These are phyloP conservation scores for Sherardia arvensis DNA, from an alignment of 257 asterid species.

Conservation along the genomic window DNA sequence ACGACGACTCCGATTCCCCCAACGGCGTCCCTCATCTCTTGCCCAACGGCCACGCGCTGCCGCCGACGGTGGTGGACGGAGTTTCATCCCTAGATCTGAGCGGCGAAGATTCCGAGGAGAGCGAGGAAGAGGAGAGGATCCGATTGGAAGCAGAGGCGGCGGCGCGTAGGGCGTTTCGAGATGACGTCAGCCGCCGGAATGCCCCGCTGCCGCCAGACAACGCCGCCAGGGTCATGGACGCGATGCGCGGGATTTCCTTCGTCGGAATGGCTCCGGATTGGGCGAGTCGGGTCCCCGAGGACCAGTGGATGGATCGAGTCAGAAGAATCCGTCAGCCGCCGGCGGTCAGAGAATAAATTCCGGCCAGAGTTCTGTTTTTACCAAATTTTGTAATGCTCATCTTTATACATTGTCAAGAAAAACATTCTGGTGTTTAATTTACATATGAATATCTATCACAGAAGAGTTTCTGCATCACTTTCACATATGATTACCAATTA, in stretches of 20 bases:
- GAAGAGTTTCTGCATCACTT: not conserved
- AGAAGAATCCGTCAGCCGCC: constrained; percentile 32
- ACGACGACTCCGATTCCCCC: constrained; percentile 21
- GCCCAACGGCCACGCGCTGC: constrained; percentile 44
- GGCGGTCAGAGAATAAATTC: constrained; percentile 5
- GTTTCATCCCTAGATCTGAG: constrained; percentile 52
- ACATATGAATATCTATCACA: not conserved
- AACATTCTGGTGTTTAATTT: not conserved
- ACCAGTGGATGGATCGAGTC: constrained; percentile 56
- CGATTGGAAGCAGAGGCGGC: constrained; percentile 38
- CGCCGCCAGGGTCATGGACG: constrained; percentile 65
- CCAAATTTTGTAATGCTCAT: not conserved
- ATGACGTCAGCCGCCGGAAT: constrained; percentile 69
- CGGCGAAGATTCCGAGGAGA: constrained; percentile 18
- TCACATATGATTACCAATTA: too few species aligned
- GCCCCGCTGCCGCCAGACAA: constrained; percentile 67
- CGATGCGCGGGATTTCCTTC: constrained; percentile 65
- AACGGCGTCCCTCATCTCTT: constrained; percentile 15
- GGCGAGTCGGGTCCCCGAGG: constrained; percentile 59
- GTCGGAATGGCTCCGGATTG: constrained; percentile 66
- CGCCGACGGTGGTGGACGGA: constrained; percentile 34
- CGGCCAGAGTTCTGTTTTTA: not conserved
- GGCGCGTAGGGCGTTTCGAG: constrained; percentile 53
- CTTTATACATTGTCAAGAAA: not conserved
- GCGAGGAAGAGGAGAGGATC: constrained; percentile 23